phyloP scores from a whole-genome alignment of 345 rosid genomes.

The Excoecaria cochinchinensis region DNA sequence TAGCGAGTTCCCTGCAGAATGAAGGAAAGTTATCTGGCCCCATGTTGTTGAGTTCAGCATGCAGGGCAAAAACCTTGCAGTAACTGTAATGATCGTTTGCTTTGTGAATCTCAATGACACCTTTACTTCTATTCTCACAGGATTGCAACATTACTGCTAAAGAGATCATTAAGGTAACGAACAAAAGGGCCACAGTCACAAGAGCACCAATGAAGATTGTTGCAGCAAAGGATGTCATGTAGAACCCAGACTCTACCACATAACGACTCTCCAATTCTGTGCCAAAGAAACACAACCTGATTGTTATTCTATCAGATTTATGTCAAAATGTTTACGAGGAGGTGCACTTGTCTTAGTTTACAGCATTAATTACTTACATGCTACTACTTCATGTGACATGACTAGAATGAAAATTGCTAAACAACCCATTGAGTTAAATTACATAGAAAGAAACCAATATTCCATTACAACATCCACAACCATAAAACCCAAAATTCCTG shows the following conservation, averaged over 20 bases:
- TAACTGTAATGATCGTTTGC: constrained; percentile 36
- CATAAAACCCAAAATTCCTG: neutral
- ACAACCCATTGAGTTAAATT: neutral
- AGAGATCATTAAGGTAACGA: constrained; percentile 56
- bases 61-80: constrained; percentile 52
- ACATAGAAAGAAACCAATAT: neutral
- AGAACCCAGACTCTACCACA: constrained; percentile 66
- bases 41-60: constrained; percentile 61
- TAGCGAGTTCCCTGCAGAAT: constrained; percentile 49
- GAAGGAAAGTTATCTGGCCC: constrained; percentile 47
- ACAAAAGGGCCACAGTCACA: constrained; percentile 54
- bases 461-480: too few relatives aligned
- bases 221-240: constrained; percentile 74
- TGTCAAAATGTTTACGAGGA: neutral
- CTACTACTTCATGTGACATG: neutral
- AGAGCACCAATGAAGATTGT: constrained; percentile 64
- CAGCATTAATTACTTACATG: neutral
- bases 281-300: constrained; percentile 8
- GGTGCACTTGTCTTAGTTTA: neutral
- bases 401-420: neutral
- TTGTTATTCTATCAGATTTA: constrained; percentile 6
- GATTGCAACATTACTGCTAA: constrained; percentile 73
- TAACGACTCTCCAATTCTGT: constrained; percentile 60
- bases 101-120: constrained; percentile 42
- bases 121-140: constrained; percentile 50